These are phyloP conservation scores for Skeletonema grethae DNA, from an alignment of 108 stramenopile genomes.

Conservation along the genomic window DNA sequence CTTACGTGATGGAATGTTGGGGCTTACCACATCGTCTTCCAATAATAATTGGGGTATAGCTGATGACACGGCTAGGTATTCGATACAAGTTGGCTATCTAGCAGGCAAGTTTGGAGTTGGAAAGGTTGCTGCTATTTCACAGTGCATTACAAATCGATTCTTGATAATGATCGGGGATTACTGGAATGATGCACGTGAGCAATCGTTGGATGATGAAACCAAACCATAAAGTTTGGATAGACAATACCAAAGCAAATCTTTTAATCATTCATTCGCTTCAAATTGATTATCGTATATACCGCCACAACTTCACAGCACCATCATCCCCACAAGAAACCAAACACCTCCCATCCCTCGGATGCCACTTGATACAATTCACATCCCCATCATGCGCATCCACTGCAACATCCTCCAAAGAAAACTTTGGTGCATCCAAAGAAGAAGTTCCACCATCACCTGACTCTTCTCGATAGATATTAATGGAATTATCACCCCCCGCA, in stretches of 20 bases:
- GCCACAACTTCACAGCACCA: conserved; percentile 87
- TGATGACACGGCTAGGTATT: conserved; percentile 14
- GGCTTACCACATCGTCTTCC: conserved; percentile 14
- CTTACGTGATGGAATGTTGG: conserved; percentile 22
- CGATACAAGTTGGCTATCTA: conserved; percentile 17
- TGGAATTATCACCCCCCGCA: conserved; percentile 83
- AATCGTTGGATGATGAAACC: too few relatives aligned
- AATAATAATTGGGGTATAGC: conserved; percentile 12
- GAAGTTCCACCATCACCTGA: conserved; percentile 4
- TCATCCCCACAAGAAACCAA: conserved; percentile 91
- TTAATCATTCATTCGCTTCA: neutral
- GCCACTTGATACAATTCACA: conserved; percentile 97
- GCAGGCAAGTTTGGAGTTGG: conserved; percentile 13
- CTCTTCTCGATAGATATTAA: conserved; percentile 81
- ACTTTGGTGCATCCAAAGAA: conserved; percentile 66
- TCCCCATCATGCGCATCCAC: conserved; percentile 80
- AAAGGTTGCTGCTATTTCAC: conserved; percentile 19
- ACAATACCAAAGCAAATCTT: too few relatives aligned
- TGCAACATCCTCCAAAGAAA: conserved; percentile 54
- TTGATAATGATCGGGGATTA: conserved; percentile 16
- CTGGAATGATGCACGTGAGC: too few relatives aligned
- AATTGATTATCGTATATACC: conserved; percentile 36
- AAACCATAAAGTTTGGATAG: too few relatives aligned
- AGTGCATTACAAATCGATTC: conserved; percentile 9
- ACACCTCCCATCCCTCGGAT: conserved; percentile 77